Percentiles rank a stretch among this genome's conserved stretches.
Evolutionary conservation across 441 rosid genomes (phyloP).

Genomic region (Brassica hybrid): DNA sequence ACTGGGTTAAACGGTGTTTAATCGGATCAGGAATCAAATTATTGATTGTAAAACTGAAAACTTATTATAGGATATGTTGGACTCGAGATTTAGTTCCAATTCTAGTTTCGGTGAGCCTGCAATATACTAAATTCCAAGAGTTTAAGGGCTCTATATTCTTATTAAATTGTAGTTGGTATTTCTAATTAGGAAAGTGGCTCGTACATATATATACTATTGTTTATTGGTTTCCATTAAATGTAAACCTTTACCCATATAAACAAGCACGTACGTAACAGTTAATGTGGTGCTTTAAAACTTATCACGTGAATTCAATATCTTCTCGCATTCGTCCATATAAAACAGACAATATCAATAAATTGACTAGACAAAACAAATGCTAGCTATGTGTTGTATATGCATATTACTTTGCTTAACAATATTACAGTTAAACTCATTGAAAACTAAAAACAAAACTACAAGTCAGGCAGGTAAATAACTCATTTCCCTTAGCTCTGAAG

Average conservation of each 20-base stretch:
- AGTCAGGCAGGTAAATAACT: neutral
- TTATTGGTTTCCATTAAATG: neutral
- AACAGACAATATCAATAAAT: neutral
- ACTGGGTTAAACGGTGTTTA: too few relatives aligned
- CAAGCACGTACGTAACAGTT: conserved; percentile 9
- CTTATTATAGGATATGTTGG: too few relatives aligned
- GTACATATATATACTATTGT: neutral
- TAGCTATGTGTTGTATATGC: neutral
- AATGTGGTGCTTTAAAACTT: conserved; percentile 1
- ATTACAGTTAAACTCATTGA: neutral
- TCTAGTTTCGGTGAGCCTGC: too few relatives aligned
- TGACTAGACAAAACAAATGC: neutral
- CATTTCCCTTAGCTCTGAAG: neutral
- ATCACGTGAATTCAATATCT: conserved; percentile 13
- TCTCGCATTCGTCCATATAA: neutral
- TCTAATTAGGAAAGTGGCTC: conserved; percentile 1
- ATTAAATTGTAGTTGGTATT: too few relatives aligned
- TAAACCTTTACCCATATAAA: conserved; percentile 5
- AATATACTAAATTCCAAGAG: too few relatives aligned
- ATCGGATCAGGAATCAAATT: too few relatives aligned
- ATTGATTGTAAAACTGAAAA: too few relatives aligned
- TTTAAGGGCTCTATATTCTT: too few relatives aligned
- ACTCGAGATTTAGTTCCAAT: too few relatives aligned
- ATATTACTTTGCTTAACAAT: neutral
- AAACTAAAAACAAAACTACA: neutral